Evolutionary conservation across 352 stramenopile species (phyloP).

Genomic region (Phytophthora brassicae): DNA sequence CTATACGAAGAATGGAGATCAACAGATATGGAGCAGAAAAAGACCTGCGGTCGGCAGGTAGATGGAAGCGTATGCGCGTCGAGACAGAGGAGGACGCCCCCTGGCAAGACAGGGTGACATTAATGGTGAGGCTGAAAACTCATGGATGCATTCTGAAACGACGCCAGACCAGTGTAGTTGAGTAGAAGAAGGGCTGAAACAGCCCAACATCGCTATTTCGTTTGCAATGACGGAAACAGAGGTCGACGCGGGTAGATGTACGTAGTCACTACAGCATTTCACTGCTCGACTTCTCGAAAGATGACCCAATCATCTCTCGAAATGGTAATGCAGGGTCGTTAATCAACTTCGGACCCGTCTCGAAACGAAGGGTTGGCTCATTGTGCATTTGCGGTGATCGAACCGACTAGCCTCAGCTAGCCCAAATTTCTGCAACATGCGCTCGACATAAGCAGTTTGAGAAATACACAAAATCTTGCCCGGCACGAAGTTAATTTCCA

Average conservation of each 20-base stretch:
- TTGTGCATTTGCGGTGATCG: constrained; percentile 9
- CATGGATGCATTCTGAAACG: background rate
- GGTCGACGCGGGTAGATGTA: background rate
- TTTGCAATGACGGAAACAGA: background rate
- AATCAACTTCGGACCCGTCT: background rate
- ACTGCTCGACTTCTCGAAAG: background rate
- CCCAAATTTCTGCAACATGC: background rate
- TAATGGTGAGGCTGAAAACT: background rate
- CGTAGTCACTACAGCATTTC: background rate
- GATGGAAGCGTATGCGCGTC: background rate
- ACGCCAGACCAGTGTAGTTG: background rate
- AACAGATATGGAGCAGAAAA: background rate
- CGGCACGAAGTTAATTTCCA: constrained; percentile 8
- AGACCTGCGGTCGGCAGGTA: background rate
- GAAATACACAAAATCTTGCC: constrained; percentile 3
- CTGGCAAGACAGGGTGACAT: background rate
- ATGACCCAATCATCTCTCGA: constrained; percentile 3
- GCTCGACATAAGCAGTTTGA: constrained; percentile 1
- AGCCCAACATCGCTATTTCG: background rate
- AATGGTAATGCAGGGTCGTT: constrained; percentile 2
- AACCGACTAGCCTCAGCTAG: constrained; percentile 2
- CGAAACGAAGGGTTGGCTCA: constrained; percentile 1
- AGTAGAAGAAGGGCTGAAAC: background rate
- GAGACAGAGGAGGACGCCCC: background rate
- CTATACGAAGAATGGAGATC: background rate